Percentiles rank a stretch among this genome's conserved stretches.
phyloP scores from a whole-genome alignment of 768 basidiomycete species.

The Boletus reticuloceps region DNA sequence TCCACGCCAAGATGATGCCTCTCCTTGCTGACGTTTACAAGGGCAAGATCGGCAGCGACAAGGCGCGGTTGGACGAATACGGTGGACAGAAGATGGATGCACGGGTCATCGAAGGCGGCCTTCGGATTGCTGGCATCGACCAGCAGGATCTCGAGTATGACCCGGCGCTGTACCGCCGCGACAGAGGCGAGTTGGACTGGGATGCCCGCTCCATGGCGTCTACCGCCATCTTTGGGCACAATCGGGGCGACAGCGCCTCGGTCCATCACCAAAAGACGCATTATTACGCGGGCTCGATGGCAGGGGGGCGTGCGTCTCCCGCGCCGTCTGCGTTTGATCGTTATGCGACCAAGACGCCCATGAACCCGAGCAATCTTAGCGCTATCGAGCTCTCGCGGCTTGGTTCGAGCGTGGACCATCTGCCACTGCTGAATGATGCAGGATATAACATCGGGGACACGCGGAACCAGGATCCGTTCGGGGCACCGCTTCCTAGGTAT shows the following conservation, averaged over 20 bases:
- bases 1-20: conserved; percentile 83
- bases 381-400: conserved; percentile 57
- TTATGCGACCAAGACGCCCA: conserved; percentile 54
- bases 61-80: conserved; percentile 71
- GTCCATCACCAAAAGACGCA: conserved; percentile 42
- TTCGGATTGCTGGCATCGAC: conserved; percentile 79
- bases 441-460: conserved; percentile 15
- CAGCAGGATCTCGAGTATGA: conserved; percentile 83
- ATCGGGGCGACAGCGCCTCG: conserved; percentile 34
- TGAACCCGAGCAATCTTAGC: conserved; percentile 25
- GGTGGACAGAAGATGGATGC: conserved; percentile 77
- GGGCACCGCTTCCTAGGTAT: conserved; percentile 30
- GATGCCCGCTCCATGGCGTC: conserved; percentile 76
- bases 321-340: conserved; percentile 50
- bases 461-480: conserved; percentile 7
- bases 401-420: conserved; percentile 48
- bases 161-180: conserved; percentile 71
- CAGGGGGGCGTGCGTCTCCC: conserved; percentile 37
- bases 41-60: conserved; percentile 63
- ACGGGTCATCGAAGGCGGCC: conserved; percentile 70
- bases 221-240: conserved; percentile 47
- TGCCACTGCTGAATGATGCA: conserved; percentile 52
- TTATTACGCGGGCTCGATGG: conserved; percentile 36
- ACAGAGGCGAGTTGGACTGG: conserved; percentile 87
- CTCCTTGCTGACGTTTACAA: conserved; percentile 72